Conservation (phyloP, 768 basidiomycete species). For the Cantharellus anzutake region DNA sequence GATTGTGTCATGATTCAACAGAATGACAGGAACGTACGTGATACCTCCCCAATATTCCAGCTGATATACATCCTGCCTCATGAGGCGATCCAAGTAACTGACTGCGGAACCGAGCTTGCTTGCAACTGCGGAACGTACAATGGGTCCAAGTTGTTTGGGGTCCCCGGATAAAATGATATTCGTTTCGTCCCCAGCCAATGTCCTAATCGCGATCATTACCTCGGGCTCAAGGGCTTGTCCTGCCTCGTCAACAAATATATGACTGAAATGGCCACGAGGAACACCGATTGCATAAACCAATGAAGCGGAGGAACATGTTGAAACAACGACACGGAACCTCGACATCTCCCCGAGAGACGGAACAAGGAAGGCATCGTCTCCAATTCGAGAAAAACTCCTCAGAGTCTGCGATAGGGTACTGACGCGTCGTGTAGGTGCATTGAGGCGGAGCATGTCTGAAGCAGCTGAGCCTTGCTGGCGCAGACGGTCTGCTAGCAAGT, state of each 20-base stretch:
- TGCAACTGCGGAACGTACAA: conserved; percentile 18
- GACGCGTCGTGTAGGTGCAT: conserved; percentile 27
- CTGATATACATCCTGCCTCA: conserved; percentile 17
- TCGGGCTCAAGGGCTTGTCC: conserved; percentile 46
- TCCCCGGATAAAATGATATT: conserved; percentile 23
- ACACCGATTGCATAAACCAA: conserved; percentile 31
- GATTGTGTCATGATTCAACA: not conserved
- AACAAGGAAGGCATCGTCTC: conserved; percentile 20
- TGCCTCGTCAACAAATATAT: conserved; percentile 47
- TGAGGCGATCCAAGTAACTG: conserved; percentile 22
- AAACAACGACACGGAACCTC: conserved; percentile 33
- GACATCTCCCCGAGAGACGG: conserved; percentile 23
- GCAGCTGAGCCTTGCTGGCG: conserved; percentile 13
- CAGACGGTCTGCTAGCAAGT: conserved; percentile 33
- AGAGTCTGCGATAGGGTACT: conserved; percentile 23
- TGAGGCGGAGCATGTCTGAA: conserved; percentile 31
- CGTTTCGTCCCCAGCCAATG: conserved; percentile 17
- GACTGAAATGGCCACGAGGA: conserved; percentile 33
- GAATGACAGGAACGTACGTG: conserved; percentile 13
- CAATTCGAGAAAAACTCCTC: not conserved
- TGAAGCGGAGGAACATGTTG: conserved; percentile 37
- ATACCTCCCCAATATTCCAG: conserved; percentile 10
- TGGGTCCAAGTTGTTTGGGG: conserved; percentile 21
- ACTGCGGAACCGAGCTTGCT: conserved; percentile 13
- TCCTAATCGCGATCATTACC: conserved; percentile 26